These are phyloP conservation scores for Globisporangium takayamanum DNA, from an alignment of 352 stramenopile species.

Conservation along the genomic window DNA sequence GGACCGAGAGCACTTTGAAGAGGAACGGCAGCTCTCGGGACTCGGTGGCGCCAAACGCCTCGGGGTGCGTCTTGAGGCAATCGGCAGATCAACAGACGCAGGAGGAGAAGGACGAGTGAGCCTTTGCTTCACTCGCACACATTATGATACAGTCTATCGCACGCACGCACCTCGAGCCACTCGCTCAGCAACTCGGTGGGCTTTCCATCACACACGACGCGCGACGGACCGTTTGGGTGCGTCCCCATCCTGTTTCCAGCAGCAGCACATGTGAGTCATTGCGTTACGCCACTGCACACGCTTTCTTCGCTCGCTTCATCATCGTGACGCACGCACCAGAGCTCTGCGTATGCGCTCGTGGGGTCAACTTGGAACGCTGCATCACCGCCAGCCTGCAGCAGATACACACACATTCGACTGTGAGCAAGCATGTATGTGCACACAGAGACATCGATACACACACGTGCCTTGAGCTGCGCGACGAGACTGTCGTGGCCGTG, in stretches of 20 bases:
- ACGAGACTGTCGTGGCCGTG: constrained; percentile 73
- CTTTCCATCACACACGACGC: constrained; percentile 44
- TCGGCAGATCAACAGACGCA: background rate
- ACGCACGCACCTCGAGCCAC: constrained; percentile 39
- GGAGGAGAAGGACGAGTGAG: background rate
- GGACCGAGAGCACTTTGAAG: constrained; percentile 97
- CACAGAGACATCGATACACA: background rate
- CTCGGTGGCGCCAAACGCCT: constrained; percentile 18
- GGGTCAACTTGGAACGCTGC: constrained; percentile 37
- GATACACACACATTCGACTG: background rate
- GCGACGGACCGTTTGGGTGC: constrained; percentile 89
- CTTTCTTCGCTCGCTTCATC: background rate
- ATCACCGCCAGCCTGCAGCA: constrained; percentile 35
- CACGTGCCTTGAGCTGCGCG: constrained; percentile 78
- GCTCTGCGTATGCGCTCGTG: constrained; percentile 71
- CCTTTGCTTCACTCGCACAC: background rate
- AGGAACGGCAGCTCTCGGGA: constrained; percentile 93
- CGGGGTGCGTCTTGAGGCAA: constrained; percentile 22
- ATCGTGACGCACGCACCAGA: constrained; percentile 52
- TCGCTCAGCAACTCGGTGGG: constrained; percentile 59
- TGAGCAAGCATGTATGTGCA: background rate
- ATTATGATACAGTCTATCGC: too few relatives aligned
- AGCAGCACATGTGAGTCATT: constrained; percentile 2
- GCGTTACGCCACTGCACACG: background rate
- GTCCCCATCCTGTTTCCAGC: constrained; percentile 84